Base-by-base conservation (phyloP, 2,329 filamentous ascomycete genomes). In the Neofusicoccum ribis region DNA sequence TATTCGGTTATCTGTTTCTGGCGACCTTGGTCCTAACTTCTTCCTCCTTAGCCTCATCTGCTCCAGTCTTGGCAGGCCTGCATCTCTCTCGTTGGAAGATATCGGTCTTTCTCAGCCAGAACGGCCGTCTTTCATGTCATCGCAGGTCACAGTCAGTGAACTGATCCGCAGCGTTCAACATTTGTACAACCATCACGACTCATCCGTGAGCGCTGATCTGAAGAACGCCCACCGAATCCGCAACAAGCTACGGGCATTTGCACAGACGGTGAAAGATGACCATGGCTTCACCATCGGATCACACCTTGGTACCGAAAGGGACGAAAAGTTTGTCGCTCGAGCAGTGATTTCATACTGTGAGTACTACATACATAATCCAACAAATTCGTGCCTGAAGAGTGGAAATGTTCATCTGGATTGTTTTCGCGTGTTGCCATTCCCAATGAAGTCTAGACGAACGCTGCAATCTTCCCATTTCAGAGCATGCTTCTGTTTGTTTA, bases 101-200 rank as follows among this genome's bases (percentile, higher is more conserved):
- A 44, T 65, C 20, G 56, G 56, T 1, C 54, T 65, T 14, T 37
- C 46, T 15, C 54, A 54, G 15, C 54, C 63, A 4, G 63, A 65
- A 31, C 34, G 47, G 12, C 47, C 54, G 9, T 52, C 63, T 3
- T 61, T 65, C 46, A 52, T 65, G 44, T 54, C 52, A 11, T 34
- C 51, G 5, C 52, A 41, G 12, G 63, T 65, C 39, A 49, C 44
- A 11, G 12, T 65, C 6, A 61, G 54, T 20, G 63, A 61, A 23
- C 58, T 65, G 3, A 54, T 65, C 3, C 63, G 56, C 31, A 46
- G 46, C 36, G 50, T 56, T 4, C 54, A 65, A 20, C 63, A 65
- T 9, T 31, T 65, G 31, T 60, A 65, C 31, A 64, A 64, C n/a
- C 56, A 65, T 39, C 63, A 65, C 12, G 63, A 61, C 20, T 44